Evolutionary conservation across 1,139 yeast species (phyloP).

Genomic region (Magnusiomyces fungicola): DNA sequence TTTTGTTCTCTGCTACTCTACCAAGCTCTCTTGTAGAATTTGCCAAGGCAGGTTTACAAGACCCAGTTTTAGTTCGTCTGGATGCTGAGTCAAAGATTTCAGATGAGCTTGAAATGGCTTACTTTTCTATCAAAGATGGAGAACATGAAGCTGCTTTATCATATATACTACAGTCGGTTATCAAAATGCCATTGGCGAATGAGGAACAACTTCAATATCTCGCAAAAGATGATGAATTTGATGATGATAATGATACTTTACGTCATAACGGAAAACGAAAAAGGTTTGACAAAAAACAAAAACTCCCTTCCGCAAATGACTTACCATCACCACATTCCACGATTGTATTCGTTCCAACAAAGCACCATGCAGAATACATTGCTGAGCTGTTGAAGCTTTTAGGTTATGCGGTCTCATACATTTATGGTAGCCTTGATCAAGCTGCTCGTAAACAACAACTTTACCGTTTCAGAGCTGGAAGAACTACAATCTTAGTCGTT

Average conservation of each 20-base stretch:
- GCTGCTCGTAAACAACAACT: constrained; percentile 89
- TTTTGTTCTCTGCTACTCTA: constrained; percentile 89
- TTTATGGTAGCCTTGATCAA: constrained; percentile 93
- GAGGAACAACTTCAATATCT: constrained; percentile 40
- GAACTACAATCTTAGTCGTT: constrained; percentile 78
- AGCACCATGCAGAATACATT: constrained; percentile 94
- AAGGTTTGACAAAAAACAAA: constrained; percentile 30
- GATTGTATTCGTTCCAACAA: constrained; percentile 90
- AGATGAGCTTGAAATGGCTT: constrained; percentile 86
- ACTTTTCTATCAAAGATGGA: constrained; percentile 66
- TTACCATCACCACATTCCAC: constrained; percentile 83
- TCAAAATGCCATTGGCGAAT: constrained; percentile 76
- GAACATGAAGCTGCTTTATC: constrained; percentile 89
- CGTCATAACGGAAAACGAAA: constrained; percentile 28
- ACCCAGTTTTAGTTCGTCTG: constrained; percentile 84
- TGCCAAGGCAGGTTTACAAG: constrained; percentile 91
- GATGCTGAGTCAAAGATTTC: constrained; percentile 90
- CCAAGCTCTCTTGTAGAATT: constrained; percentile 90
- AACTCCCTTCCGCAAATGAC: constrained; percentile 70
- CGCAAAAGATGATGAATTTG: constrained; percentile 40
- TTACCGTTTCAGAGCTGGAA: constrained; percentile 74
- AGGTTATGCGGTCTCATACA: constrained; percentile 82
- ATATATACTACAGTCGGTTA: constrained; percentile 68
- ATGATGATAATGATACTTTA: constrained; percentile 41
- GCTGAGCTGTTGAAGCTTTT: constrained; percentile 59